Conservation (phyloP, 768 basidiomycete species). For the Lanmaoa rubissima region DNA sequence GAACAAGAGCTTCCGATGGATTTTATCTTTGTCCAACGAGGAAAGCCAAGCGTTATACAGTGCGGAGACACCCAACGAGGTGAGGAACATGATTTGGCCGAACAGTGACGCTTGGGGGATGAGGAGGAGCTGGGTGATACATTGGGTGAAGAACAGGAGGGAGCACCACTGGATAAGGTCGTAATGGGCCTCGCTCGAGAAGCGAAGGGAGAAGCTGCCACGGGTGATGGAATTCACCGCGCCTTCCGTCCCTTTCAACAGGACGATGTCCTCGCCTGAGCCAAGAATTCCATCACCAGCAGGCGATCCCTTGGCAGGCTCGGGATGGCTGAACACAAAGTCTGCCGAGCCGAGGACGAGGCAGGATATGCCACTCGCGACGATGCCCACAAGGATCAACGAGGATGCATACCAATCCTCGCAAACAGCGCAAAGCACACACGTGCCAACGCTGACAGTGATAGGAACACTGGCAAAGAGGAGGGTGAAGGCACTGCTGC, state of each 20-base stretch:
- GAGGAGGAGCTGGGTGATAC: constrained; percentile 28
- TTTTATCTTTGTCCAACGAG: constrained; percentile 31
- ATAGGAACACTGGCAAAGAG: constrained; percentile 23
- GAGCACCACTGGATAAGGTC: constrained; percentile 21
- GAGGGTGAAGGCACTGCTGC: not conserved
- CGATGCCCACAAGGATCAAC: constrained; percentile 30
- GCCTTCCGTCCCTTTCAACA: constrained; percentile 29
- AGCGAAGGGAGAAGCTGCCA: constrained; percentile 26
- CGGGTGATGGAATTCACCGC: constrained; percentile 31
- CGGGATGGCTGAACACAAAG: constrained; percentile 21
- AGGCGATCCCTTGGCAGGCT: constrained; percentile 25
- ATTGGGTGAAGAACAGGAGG: constrained; percentile 21
- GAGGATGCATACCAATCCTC: constrained; percentile 27
- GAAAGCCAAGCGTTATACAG: constrained; percentile 23
- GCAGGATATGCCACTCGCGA: constrained; percentile 30
- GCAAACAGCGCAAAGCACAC: constrained; percentile 16
- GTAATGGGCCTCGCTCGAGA: constrained; percentile 11
- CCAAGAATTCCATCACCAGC: constrained; percentile 31
- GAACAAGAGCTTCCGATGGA: constrained; percentile 15
- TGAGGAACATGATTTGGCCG: constrained; percentile 33
- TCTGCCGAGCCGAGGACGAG: constrained; percentile 24
- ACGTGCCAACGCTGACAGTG: constrained; percentile 18
- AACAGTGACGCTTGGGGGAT: constrained; percentile 28
- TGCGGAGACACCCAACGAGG: constrained; percentile 26
- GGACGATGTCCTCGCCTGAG: constrained; percentile 17